Base-by-base conservation (phyloP, 768 basidiomycete genomes). In the Boletellus emodensis region DNA sequence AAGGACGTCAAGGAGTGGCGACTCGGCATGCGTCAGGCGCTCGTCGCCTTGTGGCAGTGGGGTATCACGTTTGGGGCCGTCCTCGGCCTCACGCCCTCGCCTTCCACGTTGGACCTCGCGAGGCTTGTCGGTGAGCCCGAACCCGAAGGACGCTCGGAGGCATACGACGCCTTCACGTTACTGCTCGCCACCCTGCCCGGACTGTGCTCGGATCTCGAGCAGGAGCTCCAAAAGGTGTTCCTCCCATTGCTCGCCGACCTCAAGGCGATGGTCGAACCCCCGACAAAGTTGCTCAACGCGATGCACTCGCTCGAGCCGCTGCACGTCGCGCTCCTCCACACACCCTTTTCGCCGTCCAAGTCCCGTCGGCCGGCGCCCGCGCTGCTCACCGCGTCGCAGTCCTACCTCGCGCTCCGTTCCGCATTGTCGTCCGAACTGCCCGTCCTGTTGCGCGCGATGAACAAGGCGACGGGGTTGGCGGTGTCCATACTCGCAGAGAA, bases 341-440 rank as follows among this genome's bases (percentile, higher is more conserved):
- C 84, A 67, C 81, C 79, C 18, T 73, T 84, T 35, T 73, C 77
- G 35, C 56, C 75, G 1, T 84, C 86, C 60, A 82, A 83, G 40
- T 59, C 53, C 12, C 65, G 63, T 4, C 77, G 87, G 3, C 87
- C 88, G 0, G 78, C 87, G 1, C 71, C 81, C 0, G 66, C 82
- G 4, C 78, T 92, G 11, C 72, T 88, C 18, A 82, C 84, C 20
- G 87, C 87, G 6, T 89, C 86, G 1, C 79, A 81, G 38, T 83
- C 85, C 43, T 93, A 90, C 64, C 73, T 89, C 18, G 89, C 87
- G 0, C 75, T 93, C 5, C 78, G 87, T 5, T 85, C 78, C 0
- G 85, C 90, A 54, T 75, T 93, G 6, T 77, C 77, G 0, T 71
- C 76, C 0, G 90, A 93, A 54, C 76, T 93, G 4, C 90, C 90